phyloP scores from a whole-genome alignment of 2,329 filamentous ascomycete genomes.

The Microascus cirrosus region DNA sequence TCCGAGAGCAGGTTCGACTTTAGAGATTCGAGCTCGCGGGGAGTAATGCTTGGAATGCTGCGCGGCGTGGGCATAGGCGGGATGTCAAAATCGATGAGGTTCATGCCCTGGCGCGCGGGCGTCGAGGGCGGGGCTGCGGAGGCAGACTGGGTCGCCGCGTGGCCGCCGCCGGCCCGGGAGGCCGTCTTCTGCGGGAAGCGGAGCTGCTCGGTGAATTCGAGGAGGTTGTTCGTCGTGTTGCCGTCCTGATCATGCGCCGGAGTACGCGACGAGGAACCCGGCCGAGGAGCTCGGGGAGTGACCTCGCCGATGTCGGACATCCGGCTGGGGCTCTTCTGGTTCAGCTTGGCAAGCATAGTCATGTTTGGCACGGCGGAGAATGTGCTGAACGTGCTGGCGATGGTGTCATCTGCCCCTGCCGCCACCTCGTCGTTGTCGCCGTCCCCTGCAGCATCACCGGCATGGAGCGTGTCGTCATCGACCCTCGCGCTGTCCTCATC shows the following conservation, averaged over 20 bases:
- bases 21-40: slow-evolving; percentile 81
- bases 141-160: slow-evolving; percentile 18
- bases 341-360: slow-evolving; percentile 69
- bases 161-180: slow-evolving; percentile 18
- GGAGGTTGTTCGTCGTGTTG: slow-evolving; percentile 66
- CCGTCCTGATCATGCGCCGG: slow-evolving; percentile 10
- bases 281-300: slow-evolving; percentile 24
- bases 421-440: slow-evolving; percentile 22
- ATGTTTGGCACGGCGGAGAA: slow-evolving; percentile 86
- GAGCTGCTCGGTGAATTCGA: slow-evolving; percentile 78
- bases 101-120: slow-evolving; percentile 46
- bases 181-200: slow-evolving; percentile 39
- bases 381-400: slow-evolving; percentile 74
- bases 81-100: slow-evolving; percentile 68
- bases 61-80: slow-evolving; percentile 88
- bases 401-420: slow-evolving; percentile 51
- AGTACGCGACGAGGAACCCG: slow-evolving; percentile 17
- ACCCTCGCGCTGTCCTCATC: slow-evolving; percentile 29
- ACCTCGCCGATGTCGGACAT: slow-evolving; percentile 26
- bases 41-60: slow-evolving; percentile 81
- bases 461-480: slow-evolving; percentile 14
- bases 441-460: slow-evolving; percentile 15
- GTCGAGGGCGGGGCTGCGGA: slow-evolving; percentile 23
- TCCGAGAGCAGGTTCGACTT: slow-evolving; percentile 88
- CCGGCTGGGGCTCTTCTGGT: slow-evolving; percentile 54